Conservation (phyloP, 2,329 filamentous ascomycete species). For the Endocalyx cinctus region DNA sequence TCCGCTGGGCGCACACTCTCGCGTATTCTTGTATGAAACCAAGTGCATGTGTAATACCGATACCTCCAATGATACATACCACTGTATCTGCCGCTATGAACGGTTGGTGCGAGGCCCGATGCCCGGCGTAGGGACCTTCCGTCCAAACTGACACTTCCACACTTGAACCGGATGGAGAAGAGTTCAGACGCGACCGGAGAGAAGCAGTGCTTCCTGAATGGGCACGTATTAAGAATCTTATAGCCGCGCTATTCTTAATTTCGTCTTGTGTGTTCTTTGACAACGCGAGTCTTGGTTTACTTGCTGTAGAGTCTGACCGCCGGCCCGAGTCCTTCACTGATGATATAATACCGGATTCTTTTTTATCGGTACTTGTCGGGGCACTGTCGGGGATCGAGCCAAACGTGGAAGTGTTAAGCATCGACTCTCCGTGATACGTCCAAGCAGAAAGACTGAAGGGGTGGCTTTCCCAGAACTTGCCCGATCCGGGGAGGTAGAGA, state of each 20-base stretch:
- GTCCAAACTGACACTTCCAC: slow-evolving; percentile 10
- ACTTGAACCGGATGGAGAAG: not conserved
- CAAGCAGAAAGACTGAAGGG: slow-evolving; percentile 20
- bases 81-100: slow-evolving; percentile 12
- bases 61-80: slow-evolving; percentile 12
- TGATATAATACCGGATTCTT: too few relatives aligned
- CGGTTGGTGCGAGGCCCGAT: slow-evolving; percentile 7
- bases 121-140: slow-evolving; percentile 14
- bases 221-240: slow-evolving; percentile 9
- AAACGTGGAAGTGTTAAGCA: not conserved
- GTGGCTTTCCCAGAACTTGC: slow-evolving; percentile 21
- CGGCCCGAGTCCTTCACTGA: too few relatives aligned
- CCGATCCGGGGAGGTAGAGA: slow-evolving; percentile 14
- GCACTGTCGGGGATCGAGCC: not conserved
- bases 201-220: slow-evolving; percentile 11
- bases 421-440: slow-evolving; percentile 1
- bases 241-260: not conserved
- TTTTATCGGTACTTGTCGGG: too few relatives aligned
- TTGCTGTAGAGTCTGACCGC: too few relatives aligned
- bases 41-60: slow-evolving; percentile 14
- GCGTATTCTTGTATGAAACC: slow-evolving; percentile 18
- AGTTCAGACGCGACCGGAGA: slow-evolving; percentile 6
- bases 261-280: too few relatives aligned
- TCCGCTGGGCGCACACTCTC: slow-evolving; percentile 1
- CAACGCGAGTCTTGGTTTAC: not conserved